These are phyloP conservation scores for Wilcoxina mikolae DNA, from an alignment of 495 filamentous ascomycete species.

Conservation along the genomic window DNA sequence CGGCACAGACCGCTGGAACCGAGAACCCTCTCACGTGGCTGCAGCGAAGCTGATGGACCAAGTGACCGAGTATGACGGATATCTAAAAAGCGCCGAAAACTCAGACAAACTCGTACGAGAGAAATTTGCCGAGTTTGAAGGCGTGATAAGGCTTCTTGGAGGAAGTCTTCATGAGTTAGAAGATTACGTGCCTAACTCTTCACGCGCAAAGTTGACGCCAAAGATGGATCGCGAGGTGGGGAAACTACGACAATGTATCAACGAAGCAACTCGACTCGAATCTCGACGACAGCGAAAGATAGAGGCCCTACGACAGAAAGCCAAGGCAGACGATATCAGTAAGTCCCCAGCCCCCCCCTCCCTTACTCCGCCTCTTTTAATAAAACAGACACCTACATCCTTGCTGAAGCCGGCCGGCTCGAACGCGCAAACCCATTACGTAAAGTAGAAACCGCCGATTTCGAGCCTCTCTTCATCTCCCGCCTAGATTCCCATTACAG, in stretches of 20 bases:
- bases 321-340: conserved; percentile 79
- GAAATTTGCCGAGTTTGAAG: conserved; percentile 64
- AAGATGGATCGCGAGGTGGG: conserved; percentile 64
- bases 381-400: conserved; percentile 35
- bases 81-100: conserved; percentile 68
- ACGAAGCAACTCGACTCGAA: conserved; percentile 69
- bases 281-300: conserved; percentile 59
- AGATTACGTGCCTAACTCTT: conserved; percentile 75
- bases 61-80: conserved; percentile 65
- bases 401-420: conserved; percentile 65
- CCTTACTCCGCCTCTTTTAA: conserved; percentile 7
- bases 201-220: conserved; percentile 60
- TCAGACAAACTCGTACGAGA: conserved; percentile 67
- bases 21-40: conserved; percentile 52
- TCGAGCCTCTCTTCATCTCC: conserved; percentile 79
- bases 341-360: conserved; percentile 22
- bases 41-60: conserved; percentile 62
- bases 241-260: conserved; percentile 58
- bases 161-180: conserved; percentile 39
- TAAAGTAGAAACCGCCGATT: conserved; percentile 67
- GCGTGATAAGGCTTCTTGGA: conserved; percentile 60
- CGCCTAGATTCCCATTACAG: conserved; percentile 63
- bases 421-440: conserved; percentile 78
- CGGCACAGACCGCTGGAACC: conserved; percentile 74
- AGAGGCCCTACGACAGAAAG: conserved; percentile 59